Percentiles rank a stretch among this genome's conserved stretches.
These are phyloP conservation scores for Kwoniella sp. DNA, from an alignment of 768 basidiomycete genomes.

Conservation along the genomic window DNA sequence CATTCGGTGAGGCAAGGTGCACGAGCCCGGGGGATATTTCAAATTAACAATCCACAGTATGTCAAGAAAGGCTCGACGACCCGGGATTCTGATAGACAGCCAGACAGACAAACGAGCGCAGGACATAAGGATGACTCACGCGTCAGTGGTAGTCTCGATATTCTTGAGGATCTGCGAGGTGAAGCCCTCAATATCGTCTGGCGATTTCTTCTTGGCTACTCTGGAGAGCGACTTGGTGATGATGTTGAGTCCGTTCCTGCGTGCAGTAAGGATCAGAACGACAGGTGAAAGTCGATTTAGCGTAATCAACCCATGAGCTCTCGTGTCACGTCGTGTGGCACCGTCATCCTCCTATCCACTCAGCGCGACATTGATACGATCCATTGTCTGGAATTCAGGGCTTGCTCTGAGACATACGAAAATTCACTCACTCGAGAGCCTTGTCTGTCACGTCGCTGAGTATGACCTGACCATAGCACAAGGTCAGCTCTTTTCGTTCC, in stretches of 20 bases:
- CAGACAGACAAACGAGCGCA: background rate
- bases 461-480: slow-evolving; percentile 43
- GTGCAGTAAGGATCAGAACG: slow-evolving; percentile 8
- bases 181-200: slow-evolving; percentile 47
- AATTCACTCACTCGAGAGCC: slow-evolving; percentile 45
- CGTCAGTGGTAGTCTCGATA: slow-evolving; percentile 57
- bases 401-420: too few relatives aligned
- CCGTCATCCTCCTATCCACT: background rate
- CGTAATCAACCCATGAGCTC: too few relatives aligned
- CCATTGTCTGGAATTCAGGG: background rate
- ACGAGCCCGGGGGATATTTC: too few relatives aligned
- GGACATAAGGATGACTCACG: slow-evolving; percentile 50
- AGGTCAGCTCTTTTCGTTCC: background rate
- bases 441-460: slow-evolving; percentile 57
- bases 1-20: too few relatives aligned
- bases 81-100: too few relatives aligned
- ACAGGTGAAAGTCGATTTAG: too few relatives aligned
- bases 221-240: slow-evolving; percentile 58
- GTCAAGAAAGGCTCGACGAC: too few relatives aligned
- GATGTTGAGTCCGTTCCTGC: slow-evolving; percentile 56
- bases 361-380: too few relatives aligned
- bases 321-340: background rate
- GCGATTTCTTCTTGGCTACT: slow-evolving; percentile 56
- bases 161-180: slow-evolving; percentile 52
- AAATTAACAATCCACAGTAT: too few relatives aligned